phyloP scores from a whole-genome alignment of 2,329 filamentous ascomycete species.

The Berkeleyomyces rouxiae region DNA sequence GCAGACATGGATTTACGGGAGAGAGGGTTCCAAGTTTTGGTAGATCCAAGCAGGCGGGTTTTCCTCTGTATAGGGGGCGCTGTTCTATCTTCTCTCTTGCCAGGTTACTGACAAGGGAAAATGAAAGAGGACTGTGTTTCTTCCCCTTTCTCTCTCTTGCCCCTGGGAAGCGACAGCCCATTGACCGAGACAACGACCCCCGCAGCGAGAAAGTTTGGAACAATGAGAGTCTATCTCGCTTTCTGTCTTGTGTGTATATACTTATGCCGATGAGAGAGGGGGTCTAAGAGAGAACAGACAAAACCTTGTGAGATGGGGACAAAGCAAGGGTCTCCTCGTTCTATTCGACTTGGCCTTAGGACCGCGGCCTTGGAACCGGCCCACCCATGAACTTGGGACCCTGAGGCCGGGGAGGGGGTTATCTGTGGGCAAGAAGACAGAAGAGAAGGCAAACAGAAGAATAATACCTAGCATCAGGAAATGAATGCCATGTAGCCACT shows the following conservation, averaged over 20 bases:
- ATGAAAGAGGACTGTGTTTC: not conserved
- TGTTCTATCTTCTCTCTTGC: not conserved
- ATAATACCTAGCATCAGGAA: not conserved
- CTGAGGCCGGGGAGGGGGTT: not conserved
- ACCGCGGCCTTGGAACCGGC: not conserved
- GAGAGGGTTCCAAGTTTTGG: not conserved
- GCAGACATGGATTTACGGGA: not conserved
- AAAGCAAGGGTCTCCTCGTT: not conserved
- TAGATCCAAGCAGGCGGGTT: constrained; percentile 8
- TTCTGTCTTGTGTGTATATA: not conserved
- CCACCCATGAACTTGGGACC: not conserved
- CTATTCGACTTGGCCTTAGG: not conserved
- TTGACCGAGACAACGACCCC: not conserved
- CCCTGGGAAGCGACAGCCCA: not conserved
- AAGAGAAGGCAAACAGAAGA: not conserved
- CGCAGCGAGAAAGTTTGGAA: not conserved
- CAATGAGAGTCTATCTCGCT: not conserved
- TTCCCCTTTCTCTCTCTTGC: not conserved
- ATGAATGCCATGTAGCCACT: not conserved
- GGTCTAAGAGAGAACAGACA: not conserved
- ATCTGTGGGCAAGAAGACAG: not conserved
- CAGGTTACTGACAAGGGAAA: no score
- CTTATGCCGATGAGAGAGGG: not conserved
- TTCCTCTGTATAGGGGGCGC: not conserved
- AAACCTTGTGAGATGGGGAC: not conserved